Base-by-base conservation (phyloP, 139 green algal genomes). In the Prasinococcaceae sp. region DNA sequence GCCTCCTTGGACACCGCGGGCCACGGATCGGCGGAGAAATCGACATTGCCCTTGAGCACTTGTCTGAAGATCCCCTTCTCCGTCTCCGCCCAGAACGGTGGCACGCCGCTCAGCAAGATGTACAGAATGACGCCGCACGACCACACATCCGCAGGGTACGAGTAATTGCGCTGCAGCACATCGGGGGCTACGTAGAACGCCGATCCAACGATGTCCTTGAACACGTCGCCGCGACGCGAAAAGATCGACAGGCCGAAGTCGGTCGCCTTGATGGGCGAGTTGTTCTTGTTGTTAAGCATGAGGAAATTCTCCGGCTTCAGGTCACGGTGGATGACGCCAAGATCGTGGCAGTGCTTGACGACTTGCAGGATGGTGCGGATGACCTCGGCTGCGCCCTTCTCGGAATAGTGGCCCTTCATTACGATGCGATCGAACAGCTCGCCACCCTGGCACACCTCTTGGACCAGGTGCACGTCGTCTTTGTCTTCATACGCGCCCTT, bases 241-340 rank as follows among this genome's bases (percentile, higher is more conserved):
- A 94, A 97, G 4, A 79, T 60, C 8, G 75, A 86, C 27, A 95
- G 76, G 9, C 86, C 86, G 65, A 95, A 95, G 59, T 95, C 86
- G 14, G 86, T 95, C 37, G 84, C 78, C 71, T 92, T 93, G 30
- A 98, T 70, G 45, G 75, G 42, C 0, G 81, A 47, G 8, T 76
- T 38, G 1, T 73, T 51, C 0, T 49, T 41, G 47, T 82, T 82
- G 60, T 42, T 76, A 2, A 75, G 79, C 25, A 97, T 75, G 60
- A 98, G 66, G 60, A 98, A 98, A 70, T 98, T 98, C 65, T 98
- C 90, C 22, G 73, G 79, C 62, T 84, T 84, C 27, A 85, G 61
- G 64, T 84, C 76, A 0, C 74, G 45, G 67, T 95, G 88, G 24
- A 95, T 82, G 23, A 97, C 88, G 19, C 84, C 83, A 58, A 94